Base-by-base conservation (phyloP, 345 rosid genomes). In the Melastoma malabathricum region DNA sequence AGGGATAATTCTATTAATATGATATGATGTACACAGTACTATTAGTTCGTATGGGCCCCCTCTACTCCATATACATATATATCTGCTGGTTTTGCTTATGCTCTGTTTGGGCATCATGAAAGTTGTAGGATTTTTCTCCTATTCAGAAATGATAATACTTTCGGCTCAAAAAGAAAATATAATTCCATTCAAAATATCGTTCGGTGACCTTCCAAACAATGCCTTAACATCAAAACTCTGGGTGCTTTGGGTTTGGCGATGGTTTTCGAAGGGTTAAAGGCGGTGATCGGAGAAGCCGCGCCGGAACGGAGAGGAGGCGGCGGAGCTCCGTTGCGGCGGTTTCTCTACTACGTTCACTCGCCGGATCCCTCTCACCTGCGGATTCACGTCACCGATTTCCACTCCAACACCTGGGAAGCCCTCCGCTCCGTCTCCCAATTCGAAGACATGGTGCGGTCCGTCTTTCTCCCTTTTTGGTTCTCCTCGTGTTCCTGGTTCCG, bases 311-410 rank as follows among this genome's bases (percentile, higher is more conserved):
- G 70, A 38, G 63, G 55, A 48, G 54, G 67, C 54, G 66, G 47
- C 55, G 48, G 62, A 18, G 71, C 44, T 48, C 69, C 72, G 18
- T 56, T 76, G 55, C 72, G 73, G 50, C 74, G 77, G 44, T 84
- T 77, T 65, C 63, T 90, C 60, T 75, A 71, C 67, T 75, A 82
- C 47, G 75, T 82, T n/a, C 77, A 71, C 57, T 72, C 87, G 57
- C 76, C 89, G 0, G 87, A 92, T 59, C 65, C 75, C 52, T 64
- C 64, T 54, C 72, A 73, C 60, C 71, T 92, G 56, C 58, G 69
- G 10, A 52, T 92, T 56, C 68, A 62, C 20, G 83, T 76, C 16
- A 76, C 96, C 6, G 93, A 92, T 73, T 92, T 73, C 57, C 69
- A 64, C 48, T 63, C 70, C 57, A 57, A 51, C 18, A 64, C 79